Evolutionary conservation across 2,329 filamentous ascomycete species (phyloP), one percentile per base, ranked within the genome.

Genomic region (Colletotrichum theobromicola): DNA sequence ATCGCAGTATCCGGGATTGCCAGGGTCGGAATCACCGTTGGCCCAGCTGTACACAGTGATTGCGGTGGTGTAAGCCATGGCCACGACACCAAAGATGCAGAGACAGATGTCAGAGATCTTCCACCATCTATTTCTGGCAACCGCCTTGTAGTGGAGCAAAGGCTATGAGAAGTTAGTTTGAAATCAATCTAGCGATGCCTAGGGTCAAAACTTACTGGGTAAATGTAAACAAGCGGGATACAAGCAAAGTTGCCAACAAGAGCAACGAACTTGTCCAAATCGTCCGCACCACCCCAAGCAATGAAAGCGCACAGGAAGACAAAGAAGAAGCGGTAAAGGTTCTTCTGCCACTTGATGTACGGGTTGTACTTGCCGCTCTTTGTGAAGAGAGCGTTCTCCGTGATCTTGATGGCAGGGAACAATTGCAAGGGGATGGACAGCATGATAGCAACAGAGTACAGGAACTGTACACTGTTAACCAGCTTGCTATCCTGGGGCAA

Each of bases 321-420:
- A 76, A 98, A 92, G 81, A 96, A 93, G 88, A 98, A 99, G 69
- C 97, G 93, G 88, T 98, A 99, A 37, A 94, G 87, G 79, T 99
- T 99, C 92, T 99, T 99, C 89, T 98, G 94, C 97, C 97, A 99
- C 87, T 99, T 99, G 88, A 99, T 98, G 82, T 95, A 97, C 1
- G 95, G 96, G 82, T 98, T 98, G 86, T 98, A 98, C 85, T 99
- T 99, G 79, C 97, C 96, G 76, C 95, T 98, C 81, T 94, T 90
- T 28, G 94, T 98, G 84, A 98, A 99, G 8, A 98, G 89, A 78
- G 95, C 95, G 79, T 98, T 98, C 85, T 98, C 96, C 37, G 95
- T 95, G 80, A 99, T 99, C 81, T 96, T 94, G 80, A 99, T 98
- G 57, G 97, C 97, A 0, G 97, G 97, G 88, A 98, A 99, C 78